These are phyloP conservation scores for Fragaria iinumae DNA, from an alignment of 306 rosid species.

Conservation along the genomic window DNA sequence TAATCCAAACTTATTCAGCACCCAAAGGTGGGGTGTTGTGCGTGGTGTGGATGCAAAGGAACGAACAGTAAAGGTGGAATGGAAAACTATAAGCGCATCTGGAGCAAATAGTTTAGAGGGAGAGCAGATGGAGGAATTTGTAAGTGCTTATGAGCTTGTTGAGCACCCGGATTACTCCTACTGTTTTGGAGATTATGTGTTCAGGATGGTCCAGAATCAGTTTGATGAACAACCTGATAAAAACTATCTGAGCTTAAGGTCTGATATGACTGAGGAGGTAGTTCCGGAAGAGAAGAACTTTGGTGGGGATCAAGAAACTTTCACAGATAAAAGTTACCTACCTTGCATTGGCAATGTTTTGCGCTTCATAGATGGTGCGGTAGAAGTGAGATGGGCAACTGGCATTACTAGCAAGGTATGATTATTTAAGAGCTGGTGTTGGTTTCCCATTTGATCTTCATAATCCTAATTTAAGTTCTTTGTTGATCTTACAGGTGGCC, in stretches of 20 bases:
- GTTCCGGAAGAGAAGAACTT: conserved; percentile 32
- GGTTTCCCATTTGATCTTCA: conserved; percentile 9
- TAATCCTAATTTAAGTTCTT: conserved; percentile 8
- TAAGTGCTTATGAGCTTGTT: conserved; percentile 83
- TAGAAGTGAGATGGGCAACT: conserved; percentile 92
- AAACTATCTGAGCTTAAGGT: conserved; percentile 30
- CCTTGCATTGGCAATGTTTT: conserved; percentile 66
- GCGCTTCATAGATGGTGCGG: conserved; percentile 63
- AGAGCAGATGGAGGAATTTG: conserved; percentile 57
- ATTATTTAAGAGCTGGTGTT: conserved; percentile 16
- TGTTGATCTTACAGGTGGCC: conserved; percentile 52
- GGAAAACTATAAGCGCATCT: conserved; percentile 46
- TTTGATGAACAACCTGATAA: conserved; percentile 43
- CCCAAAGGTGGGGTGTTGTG: conserved; percentile 88
- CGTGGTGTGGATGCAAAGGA: conserved; percentile 77
- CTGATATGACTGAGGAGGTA: conserved; percentile 35
- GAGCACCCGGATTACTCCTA: conserved; percentile 86
- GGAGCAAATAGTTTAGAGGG: conserved; percentile 39
- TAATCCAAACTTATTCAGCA: conserved; percentile 48
- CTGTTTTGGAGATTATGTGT: conserved; percentile 82
- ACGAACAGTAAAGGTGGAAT: conserved; percentile 69
- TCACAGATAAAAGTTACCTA: conserved; percentile 43
- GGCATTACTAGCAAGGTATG: conserved; percentile 72
- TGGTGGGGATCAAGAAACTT: conserved; percentile 33
- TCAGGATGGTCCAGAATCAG: conserved; percentile 58